Percentiles rank a stretch among this genome's conserved stretches.
Conservation (phyloP, 2,329 filamentous ascomycete genomes). For the Dissoconium aciculare region DNA sequence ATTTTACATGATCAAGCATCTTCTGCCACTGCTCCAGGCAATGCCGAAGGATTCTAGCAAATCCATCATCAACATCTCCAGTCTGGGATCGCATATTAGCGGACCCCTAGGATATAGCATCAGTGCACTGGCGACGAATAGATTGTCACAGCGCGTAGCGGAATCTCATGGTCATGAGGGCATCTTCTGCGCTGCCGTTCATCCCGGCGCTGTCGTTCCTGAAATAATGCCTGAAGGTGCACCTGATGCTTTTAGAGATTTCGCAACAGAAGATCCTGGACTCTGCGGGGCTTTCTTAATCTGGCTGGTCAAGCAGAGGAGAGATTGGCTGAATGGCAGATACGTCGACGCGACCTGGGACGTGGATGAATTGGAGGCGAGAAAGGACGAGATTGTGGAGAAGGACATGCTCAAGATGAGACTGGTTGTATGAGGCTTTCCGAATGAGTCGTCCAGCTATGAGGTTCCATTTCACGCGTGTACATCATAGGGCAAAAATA, state of each 20-base stretch:
- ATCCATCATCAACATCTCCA: conserved; percentile 20
- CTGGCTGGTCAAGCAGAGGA: conserved; percentile 21
- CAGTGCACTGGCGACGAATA: conserved; percentile 22
- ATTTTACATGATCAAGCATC: conserved; percentile 12
- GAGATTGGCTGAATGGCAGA: conserved; percentile 25
- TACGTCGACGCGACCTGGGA: conserved; percentile 26
- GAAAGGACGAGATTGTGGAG: conserved; percentile 21
- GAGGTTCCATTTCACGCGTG: no score
- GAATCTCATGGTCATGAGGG: conserved; percentile 18
- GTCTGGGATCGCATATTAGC: conserved; percentile 17
- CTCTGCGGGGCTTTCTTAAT: conserved; percentile 17
- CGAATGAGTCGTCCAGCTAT: no score
- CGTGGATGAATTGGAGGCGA: conserved; percentile 24
- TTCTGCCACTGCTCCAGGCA: conserved; percentile 7
- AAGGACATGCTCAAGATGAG: conserved; percentile 24
- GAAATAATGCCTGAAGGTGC: conserved; percentile 18
- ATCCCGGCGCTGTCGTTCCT: conserved; percentile 22
- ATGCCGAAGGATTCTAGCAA: neutral
- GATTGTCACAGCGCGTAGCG: conserved; percentile 22
- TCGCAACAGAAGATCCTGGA: conserved; percentile 14
- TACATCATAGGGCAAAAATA: no score
- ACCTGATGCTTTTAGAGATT: conserved; percentile 16
- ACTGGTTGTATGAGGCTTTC: conserved; percentile 7
- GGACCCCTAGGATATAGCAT: conserved; percentile 24
- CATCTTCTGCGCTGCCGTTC: conserved; percentile 19